A percentile compares a stretch with the other conserved stretches of the same genome.
phyloP scores from a whole-genome alignment of 2,329 filamentous ascomycete genomes.

The Fusarium irregulare region DNA sequence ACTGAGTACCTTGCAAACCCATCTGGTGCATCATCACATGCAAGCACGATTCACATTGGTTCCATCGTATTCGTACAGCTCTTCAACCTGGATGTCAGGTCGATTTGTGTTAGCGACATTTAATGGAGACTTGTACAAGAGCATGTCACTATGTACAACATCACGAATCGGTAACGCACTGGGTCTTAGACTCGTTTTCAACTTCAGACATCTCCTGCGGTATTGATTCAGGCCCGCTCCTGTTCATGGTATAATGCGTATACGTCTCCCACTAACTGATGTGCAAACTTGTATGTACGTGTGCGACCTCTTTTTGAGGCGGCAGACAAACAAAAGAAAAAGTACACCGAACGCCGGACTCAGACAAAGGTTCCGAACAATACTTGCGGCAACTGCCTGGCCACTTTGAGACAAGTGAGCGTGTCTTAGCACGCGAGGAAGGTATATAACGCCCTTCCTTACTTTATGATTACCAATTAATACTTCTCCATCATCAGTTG shows the following conservation, averaged over 20 bases:
- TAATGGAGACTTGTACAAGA: background rate
- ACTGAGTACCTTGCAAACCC: background rate
- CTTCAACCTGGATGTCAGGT: conserved; percentile 9
- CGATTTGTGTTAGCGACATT: background rate
- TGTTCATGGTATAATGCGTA: conserved; percentile 35
- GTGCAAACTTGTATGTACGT: conserved; percentile 23
- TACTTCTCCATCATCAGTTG: conserved; percentile 16
- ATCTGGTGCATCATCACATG: conserved; percentile 17
- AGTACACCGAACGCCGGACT: conserved; percentile 37
- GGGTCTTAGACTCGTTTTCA: background rate
- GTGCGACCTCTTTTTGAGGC: conserved; percentile 17
- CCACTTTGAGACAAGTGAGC: conserved; percentile 18
- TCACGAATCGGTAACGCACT: background rate
- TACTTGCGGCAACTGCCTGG: conserved; percentile 28
- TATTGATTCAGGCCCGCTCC: conserved; percentile 34
- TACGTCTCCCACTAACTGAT: conserved; percentile 18
- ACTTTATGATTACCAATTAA: conserved; percentile 29
- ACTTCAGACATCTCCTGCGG: conserved; percentile 5
- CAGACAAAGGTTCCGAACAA: conserved; percentile 19
- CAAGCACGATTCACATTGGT: background rate
- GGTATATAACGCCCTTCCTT: background rate
- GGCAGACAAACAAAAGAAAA: conserved; percentile 19
- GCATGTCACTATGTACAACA: background rate
- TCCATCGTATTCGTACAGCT: conserved; percentile 19
- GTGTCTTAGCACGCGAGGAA: conserved; percentile 14